phyloP scores from a whole-genome alignment of 352 stramenopile genomes.

The Phytopythium helicoides region DNA sequence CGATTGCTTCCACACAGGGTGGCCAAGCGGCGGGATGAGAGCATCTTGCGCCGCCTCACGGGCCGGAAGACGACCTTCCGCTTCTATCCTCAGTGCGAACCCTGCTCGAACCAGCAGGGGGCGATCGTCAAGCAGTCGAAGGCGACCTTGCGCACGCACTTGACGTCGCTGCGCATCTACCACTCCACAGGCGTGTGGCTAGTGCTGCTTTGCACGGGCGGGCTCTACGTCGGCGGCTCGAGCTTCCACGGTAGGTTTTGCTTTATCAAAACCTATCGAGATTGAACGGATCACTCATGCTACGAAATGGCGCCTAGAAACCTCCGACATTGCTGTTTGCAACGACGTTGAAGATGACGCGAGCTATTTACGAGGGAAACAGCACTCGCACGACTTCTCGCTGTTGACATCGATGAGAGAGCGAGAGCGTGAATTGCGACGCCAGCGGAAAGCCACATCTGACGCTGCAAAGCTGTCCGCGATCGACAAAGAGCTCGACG shows the following conservation, averaged over 20 bases:
- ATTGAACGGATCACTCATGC: too few relatives aligned
- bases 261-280: neutral
- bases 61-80: conserved; percentile 59
- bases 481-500: conserved; percentile 50
- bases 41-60: conserved; percentile 33
- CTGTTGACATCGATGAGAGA: conserved; percentile 52
- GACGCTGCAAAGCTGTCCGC: conserved; percentile 21
- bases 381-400: conserved; percentile 36
- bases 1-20: too few relatives aligned
- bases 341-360: conserved; percentile 9
- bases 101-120: conserved; percentile 78
- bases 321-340: conserved; percentile 32
- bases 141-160: conserved; percentile 63
- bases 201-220: conserved; percentile 71
- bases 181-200: conserved; percentile 81
- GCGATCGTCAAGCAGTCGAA: conserved; percentile 62
- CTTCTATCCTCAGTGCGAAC: conserved; percentile 84
- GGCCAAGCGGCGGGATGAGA: conserved; percentile 50
- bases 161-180: conserved; percentile 63
- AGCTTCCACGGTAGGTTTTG: conserved; percentile 40
- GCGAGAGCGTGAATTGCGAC: conserved; percentile 49
- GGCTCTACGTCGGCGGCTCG: conserved; percentile 67
- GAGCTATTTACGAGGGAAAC: conserved; percentile 11
- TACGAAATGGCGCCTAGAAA: conserved; percentile 23
- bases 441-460: conserved; percentile 25